A percentile compares a stretch with the other conserved stretches of the same genome.
phyloP scores from a whole-genome alignment of 768 basidiomycete genomes.

The Russula ochroleuca region DNA sequence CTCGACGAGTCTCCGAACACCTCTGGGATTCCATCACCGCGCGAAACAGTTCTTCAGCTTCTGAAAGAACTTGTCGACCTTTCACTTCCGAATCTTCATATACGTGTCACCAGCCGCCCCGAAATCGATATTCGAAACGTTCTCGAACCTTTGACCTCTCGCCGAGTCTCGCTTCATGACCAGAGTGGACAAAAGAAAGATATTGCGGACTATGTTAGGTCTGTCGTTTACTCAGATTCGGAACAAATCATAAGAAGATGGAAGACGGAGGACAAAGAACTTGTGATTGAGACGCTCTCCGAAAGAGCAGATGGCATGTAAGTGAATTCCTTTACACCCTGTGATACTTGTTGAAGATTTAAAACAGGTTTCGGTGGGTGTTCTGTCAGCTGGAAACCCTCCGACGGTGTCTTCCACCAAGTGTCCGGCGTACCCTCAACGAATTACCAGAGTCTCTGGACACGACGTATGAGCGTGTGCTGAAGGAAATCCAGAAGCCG shows the following conservation, averaged over 20 bases:
- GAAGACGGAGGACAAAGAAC: background rate
- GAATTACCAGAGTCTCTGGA: slow-evolving; percentile 1
- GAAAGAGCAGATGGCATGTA: background rate
- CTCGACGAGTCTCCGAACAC: slow-evolving; percentile 7
- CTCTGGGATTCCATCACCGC: background rate
- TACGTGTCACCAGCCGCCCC: background rate
- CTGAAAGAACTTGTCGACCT: background rate
- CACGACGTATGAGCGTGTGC: background rate
- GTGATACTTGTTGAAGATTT: background rate
- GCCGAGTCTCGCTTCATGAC: background rate
- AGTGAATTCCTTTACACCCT: background rate
- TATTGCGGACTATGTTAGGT: background rate
- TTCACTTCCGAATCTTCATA: background rate
- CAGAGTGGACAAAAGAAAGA: background rate
- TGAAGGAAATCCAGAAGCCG: background rate
- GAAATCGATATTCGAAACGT: background rate
- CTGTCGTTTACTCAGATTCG: background rate
- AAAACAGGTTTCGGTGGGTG: background rate
- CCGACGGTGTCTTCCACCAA: background rate
- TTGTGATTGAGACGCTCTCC: background rate
- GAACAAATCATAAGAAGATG: background rate
- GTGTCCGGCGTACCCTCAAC: background rate
- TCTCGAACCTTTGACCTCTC: background rate
- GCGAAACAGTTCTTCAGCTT: background rate
- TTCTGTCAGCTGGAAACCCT: background rate